A percentile compares a stretch with the other conserved stretches of the same genome.
phyloP scores from a whole-genome alignment of 1,284 basidiomycete genomes.

The Vanrija pseudolonga region DNA sequence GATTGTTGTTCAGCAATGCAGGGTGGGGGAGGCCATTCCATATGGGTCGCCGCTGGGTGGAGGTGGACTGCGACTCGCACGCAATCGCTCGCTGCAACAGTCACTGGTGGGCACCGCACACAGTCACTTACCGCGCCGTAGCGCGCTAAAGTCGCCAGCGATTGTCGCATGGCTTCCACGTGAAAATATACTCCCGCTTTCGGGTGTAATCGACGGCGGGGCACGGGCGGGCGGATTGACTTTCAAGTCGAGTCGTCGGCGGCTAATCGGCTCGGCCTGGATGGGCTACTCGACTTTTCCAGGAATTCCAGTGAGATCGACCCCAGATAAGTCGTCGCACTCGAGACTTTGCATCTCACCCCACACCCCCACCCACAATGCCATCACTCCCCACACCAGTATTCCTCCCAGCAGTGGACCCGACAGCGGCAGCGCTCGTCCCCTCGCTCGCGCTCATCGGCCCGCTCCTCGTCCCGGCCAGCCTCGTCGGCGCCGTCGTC shows the following conservation, averaged over 20 bases:
- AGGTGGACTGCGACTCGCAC: background rate
- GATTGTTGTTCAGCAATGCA: background rate
- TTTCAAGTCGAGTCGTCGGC: background rate
- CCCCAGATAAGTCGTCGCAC: too few relatives aligned
- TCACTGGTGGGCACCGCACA: background rate
- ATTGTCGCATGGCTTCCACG: too few relatives aligned
- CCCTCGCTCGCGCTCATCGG: slow-evolving; percentile 66
- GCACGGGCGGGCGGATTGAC: background rate
- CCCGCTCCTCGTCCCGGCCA: slow-evolving; percentile 62
- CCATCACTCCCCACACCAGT: slow-evolving; percentile 29
- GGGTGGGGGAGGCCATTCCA: background rate
- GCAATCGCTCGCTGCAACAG: background rate
- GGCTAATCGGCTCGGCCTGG: too few relatives aligned
- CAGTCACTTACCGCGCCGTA: background rate
- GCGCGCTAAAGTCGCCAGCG: too few relatives aligned
- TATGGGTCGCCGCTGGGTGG: background rate
- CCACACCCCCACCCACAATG: background rate
- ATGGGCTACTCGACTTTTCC: background rate
- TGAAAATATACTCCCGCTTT: too few relatives aligned
- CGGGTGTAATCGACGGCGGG: background rate
- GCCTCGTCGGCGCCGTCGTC: slow-evolving; percentile 36
- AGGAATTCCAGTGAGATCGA: background rate
- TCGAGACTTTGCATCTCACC: background rate
- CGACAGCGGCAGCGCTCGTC: slow-evolving; percentile 53
- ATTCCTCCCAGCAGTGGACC: slow-evolving; percentile 50